Conservation (phyloP, 75 land plant species). For the Isoetes taiwanensis region DNA sequence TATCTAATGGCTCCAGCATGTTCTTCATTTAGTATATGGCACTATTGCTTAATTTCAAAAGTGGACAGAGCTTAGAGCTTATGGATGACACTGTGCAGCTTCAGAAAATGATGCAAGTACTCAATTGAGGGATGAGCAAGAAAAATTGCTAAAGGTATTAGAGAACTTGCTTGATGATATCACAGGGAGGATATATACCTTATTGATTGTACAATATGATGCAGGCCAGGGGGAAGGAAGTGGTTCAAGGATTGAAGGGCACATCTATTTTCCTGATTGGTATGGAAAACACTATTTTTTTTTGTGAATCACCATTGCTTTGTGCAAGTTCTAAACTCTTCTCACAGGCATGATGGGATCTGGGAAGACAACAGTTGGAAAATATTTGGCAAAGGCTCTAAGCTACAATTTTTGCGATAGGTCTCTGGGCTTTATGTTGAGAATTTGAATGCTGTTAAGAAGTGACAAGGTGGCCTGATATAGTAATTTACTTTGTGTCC, state of each 20-base stretch:
- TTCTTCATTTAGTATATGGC: no score
- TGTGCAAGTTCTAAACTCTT: background rate
- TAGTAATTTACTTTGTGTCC: background rate
- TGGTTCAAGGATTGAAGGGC: conserved; percentile 42
- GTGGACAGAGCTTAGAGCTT: no score
- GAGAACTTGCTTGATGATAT: no score
- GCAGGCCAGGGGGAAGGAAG: conserved; percentile 55
- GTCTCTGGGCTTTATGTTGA: background rate
- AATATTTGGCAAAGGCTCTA: conserved; percentile 17
- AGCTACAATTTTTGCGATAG: conserved; percentile 29
- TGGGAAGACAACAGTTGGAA: conserved; percentile 23
- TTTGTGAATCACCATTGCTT: conserved; percentile 1
- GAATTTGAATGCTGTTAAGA: background rate
- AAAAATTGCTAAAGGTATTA: no score
- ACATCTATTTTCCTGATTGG: conserved; percentile 85
- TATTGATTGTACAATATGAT: no score
- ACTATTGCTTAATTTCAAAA: no score
- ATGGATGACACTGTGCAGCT: no score
- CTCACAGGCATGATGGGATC: conserved; percentile 25
- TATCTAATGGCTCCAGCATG: no score
- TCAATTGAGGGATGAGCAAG: no score
- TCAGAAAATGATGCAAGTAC: no score
- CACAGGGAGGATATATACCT: no score
- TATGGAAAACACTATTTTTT: conserved; percentile 5
- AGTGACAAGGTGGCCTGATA: background rate